Evolutionary conservation across 1,139 yeast genomes (phyloP).

Genomic region (Debaryomyces coudertii): DNA sequence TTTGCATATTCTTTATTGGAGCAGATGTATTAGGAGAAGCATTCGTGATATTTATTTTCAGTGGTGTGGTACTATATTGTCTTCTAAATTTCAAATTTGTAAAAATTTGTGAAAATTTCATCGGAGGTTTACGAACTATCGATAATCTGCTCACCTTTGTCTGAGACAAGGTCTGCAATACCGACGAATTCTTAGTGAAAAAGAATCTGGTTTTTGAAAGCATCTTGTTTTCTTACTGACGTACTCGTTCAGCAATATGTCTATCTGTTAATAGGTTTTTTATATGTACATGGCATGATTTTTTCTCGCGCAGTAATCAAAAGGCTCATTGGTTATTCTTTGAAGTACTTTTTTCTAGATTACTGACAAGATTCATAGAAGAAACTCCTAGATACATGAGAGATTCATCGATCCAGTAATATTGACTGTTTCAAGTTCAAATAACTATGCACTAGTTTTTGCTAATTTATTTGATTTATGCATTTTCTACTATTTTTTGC

Average conservation of each 20-base stretch:
- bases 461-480: too few relatives aligned
- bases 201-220: constrained; percentile 46
- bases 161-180: constrained; percentile 33
- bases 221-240: constrained; percentile 19
- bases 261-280: neutral
- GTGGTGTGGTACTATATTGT: constrained; percentile 11
- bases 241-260: neutral
- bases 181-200: constrained; percentile 46
- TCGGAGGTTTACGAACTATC: constrained; percentile 10
- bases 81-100: constrained; percentile 10
- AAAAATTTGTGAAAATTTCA: constrained; percentile 11
- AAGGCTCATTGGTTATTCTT: constrained; percentile 1
- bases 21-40: neutral
- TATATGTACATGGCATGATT: neutral
- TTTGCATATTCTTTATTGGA: neutral
- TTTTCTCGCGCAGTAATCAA: constrained; percentile 5
- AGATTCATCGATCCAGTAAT: too few relatives aligned
- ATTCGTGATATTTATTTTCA: constrained; percentile 1
- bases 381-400: too few relatives aligned
- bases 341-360: neutral
- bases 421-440: too few relatives aligned
- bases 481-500: too few relatives aligned
- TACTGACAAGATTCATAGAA: too few relatives aligned
- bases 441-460: too few relatives aligned
- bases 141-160: constrained; percentile 22